Conservation (phyloP, 75 land plant genomes). For the Cryptomeria japonica region DNA sequence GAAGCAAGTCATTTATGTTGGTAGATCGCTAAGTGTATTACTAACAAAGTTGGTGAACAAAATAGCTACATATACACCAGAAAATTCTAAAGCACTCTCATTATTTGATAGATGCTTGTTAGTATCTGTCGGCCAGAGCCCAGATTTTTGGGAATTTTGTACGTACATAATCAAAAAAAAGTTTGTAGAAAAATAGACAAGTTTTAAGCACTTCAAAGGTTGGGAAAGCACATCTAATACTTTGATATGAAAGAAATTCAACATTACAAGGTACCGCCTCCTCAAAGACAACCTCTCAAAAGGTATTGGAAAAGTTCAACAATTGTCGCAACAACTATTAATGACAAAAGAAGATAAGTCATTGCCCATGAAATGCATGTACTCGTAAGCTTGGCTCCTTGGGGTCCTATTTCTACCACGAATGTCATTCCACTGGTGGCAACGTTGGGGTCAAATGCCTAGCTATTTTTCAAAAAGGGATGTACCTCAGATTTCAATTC, state of each 20-base stretch:
- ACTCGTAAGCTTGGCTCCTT: background rate
- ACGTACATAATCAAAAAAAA: background rate
- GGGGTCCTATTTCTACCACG: background rate
- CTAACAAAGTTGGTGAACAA: background rate
- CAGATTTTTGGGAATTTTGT: background rate
- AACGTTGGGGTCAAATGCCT: background rate
- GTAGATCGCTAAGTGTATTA: background rate
- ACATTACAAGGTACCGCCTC: background rate
- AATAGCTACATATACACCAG: background rate
- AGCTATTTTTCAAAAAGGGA: background rate
- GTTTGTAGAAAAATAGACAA: background rate
- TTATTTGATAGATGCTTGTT: background rate
- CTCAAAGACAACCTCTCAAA: background rate
- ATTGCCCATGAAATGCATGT: background rate
- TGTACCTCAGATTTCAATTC: rapidly evolving
- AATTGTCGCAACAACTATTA: background rate
- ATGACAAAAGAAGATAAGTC: background rate
- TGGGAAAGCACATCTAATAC: background rate
- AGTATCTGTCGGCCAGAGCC: background rate
- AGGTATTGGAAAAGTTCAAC: background rate
- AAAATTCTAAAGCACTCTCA: background rate
- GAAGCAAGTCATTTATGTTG: background rate
- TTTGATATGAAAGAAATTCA: background rate
- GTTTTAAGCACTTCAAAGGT: background rate
- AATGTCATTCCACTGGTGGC: background rate